Percentiles rank a stretch among this genome's conserved stretches.
Conservation (phyloP, 345 rosid species). For the Stellera chamaejasme region DNA sequence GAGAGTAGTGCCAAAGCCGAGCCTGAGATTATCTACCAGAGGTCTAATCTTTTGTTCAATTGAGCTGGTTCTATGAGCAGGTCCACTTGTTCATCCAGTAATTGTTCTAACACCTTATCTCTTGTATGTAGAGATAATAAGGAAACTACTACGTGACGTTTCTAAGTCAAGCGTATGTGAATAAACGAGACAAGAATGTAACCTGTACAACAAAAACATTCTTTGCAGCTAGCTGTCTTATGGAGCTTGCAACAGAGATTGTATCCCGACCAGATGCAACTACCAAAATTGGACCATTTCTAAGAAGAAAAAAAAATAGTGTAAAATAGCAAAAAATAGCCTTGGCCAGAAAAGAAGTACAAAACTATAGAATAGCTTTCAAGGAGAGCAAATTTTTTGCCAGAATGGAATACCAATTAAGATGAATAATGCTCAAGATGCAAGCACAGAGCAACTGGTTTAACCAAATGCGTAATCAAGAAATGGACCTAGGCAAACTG, state of each 20-base stretch:
- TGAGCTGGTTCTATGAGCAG: too few species aligned
- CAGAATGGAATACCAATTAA: too few species aligned
- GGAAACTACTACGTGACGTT: background rate
- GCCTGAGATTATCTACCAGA: background rate
- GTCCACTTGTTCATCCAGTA: too few species aligned
- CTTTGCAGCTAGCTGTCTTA: conserved; percentile 68
- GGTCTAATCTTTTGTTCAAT: too few species aligned
- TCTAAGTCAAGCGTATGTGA: background rate
- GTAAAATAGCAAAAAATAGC: background rate
- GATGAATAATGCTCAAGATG: too few species aligned
- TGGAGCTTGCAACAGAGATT: conserved; percentile 60
- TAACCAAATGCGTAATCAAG: background rate
- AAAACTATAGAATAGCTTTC: conserved; percentile 6
- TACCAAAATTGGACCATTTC: conserved; percentile 83
- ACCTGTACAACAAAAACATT: conserved; percentile 90
- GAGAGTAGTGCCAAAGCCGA: background rate
- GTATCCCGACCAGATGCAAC: conserved; percentile 92
- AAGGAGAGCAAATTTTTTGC: too few species aligned
- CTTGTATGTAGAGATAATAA: background rate
- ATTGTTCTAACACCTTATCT: background rate
- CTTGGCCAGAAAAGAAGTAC: background rate
- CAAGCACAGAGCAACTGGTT: background rate
- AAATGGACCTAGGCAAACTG: background rate
- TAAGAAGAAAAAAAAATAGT: conserved; percentile 14
- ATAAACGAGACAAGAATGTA: conserved; percentile 9